phyloP scores from a whole-genome alignment of 108 stramenopile species.

The Epithemia pelagica region DNA sequence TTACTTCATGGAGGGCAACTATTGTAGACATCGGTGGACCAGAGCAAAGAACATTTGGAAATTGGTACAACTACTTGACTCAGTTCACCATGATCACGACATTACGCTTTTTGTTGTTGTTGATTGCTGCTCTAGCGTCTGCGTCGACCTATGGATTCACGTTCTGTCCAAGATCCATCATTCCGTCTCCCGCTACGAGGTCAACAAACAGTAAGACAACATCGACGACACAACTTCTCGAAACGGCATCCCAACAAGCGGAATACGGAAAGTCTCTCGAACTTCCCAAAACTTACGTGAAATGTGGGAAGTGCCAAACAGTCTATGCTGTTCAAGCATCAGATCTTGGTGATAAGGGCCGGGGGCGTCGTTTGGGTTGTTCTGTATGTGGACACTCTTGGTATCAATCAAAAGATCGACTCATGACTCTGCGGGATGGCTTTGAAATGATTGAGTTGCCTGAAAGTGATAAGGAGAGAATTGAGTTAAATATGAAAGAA shows the following conservation, averaged over 20 bases:
- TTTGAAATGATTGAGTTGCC: conserved; percentile 50
- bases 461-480: conserved; percentile 49
- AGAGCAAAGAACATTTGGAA: too few species aligned
- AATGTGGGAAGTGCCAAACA: conserved; percentile 61
- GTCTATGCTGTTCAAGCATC: conserved; percentile 46
- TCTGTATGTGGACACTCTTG: conserved; percentile 65
- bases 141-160: too few species aligned
- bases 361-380: conserved; percentile 74
- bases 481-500: conserved; percentile 45
- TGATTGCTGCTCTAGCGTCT: too few species aligned
- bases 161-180: too few species aligned
- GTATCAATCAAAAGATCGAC: conserved; percentile 75
- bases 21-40: too few species aligned
- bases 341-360: conserved; percentile 52
- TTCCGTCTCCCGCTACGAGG: too few species aligned
- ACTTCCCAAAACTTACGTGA: conserved; percentile 30
- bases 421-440: conserved; percentile 41
- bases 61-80: too few species aligned
- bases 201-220: too few species aligned
- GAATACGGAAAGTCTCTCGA: neutral
- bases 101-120: too few species aligned
- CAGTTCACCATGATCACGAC: too few species aligned
- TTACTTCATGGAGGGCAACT: too few species aligned
- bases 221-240: neutral
- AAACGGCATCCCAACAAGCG: neutral